These are phyloP conservation scores for Globisporangium recalcitrans DNA, from an alignment of 352 stramenopile genomes.

Conservation along the genomic window DNA sequence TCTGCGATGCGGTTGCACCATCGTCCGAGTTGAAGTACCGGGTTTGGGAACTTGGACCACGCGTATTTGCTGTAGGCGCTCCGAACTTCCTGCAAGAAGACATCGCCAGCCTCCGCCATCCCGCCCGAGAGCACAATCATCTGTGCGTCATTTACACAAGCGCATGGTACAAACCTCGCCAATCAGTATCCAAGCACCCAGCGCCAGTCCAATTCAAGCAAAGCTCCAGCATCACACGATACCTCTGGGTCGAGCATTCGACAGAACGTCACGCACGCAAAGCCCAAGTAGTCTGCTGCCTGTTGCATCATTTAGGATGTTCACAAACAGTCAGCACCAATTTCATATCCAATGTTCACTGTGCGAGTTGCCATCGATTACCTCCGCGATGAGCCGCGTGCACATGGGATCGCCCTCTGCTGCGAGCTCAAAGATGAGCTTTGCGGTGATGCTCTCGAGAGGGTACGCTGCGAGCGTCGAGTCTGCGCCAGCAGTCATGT, in stretches of 20 bases:
- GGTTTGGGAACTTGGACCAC: conserved; percentile 69
- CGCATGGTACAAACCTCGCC: too few species aligned
- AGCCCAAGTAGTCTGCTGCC: conserved; percentile 77
- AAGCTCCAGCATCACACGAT: too few species aligned
- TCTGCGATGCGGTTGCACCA: not conserved
- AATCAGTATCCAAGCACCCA: not conserved
- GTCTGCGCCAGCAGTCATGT: conserved; percentile 49
- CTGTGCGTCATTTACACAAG: conserved; percentile 16
- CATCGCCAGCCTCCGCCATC: conserved; percentile 65
- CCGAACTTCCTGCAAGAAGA: conserved; percentile 63
- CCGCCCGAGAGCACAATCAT: conserved; percentile 78
- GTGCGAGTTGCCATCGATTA: conserved; percentile 14
- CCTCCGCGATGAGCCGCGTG: conserved; percentile 63
- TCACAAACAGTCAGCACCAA: not conserved
- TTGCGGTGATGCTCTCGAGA: conserved; percentile 50
- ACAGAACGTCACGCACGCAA: conserved; percentile 77
- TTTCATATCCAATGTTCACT: too few species aligned
- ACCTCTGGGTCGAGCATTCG: conserved; percentile 74
- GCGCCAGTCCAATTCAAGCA: not conserved
- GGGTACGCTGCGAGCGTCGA: conserved; percentile 42
- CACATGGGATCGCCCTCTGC: conserved; percentile 62
- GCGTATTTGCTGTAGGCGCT: conserved; percentile 59
- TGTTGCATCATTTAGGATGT: conserved; percentile 12
- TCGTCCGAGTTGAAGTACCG: too few species aligned
- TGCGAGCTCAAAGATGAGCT: conserved; percentile 70